Conservation (phyloP, 2,329 filamentous ascomycete species). For the Pyrenophora tritici-repentis region DNA sequence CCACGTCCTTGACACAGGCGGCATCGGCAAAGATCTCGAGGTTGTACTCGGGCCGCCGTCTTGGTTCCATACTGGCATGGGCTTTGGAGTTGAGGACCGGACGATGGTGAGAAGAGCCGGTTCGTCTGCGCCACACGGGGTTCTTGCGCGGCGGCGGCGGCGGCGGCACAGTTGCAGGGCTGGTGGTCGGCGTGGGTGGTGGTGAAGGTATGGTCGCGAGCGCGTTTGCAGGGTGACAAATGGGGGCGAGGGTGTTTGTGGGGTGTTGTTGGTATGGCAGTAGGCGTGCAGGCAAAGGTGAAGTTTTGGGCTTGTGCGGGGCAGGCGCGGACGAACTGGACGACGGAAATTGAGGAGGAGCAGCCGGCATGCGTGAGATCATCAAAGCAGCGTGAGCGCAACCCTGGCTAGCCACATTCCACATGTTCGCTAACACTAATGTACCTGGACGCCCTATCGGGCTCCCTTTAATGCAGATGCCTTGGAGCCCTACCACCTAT, state of each 20-base stretch:
- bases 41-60: constrained; percentile 81
- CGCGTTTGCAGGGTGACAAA: not conserved
- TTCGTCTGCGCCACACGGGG: constrained; percentile 18
- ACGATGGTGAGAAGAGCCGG: constrained; percentile 14
- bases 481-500: constrained; percentile 14
- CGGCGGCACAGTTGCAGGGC: not conserved
- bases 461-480: constrained; percentile 12
- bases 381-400: constrained; percentile 16
- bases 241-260: not conserved
- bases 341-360: constrained; percentile 13
- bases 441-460: constrained; percentile 50
- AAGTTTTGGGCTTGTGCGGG: constrained; percentile 19
- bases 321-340: constrained; percentile 20
- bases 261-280: constrained; percentile 6
- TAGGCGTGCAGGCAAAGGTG: constrained; percentile 15
- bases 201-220: not conserved
- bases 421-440: constrained; percentile 43
- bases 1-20: constrained; percentile 84
- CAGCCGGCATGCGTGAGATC: constrained; percentile 23
- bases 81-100: constrained; percentile 10
- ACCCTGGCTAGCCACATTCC: constrained; percentile 6
- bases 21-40: constrained; percentile 94
- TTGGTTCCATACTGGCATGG: constrained; percentile 62
- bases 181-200: not conserved
- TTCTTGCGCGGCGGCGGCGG: constrained; percentile 12